A percentile compares a stretch with the other conserved stretches of the same genome.
Evolutionary conservation across 73 alveolate genomes (phyloP).

Genomic region (Blepharisma japonicum): DNA sequence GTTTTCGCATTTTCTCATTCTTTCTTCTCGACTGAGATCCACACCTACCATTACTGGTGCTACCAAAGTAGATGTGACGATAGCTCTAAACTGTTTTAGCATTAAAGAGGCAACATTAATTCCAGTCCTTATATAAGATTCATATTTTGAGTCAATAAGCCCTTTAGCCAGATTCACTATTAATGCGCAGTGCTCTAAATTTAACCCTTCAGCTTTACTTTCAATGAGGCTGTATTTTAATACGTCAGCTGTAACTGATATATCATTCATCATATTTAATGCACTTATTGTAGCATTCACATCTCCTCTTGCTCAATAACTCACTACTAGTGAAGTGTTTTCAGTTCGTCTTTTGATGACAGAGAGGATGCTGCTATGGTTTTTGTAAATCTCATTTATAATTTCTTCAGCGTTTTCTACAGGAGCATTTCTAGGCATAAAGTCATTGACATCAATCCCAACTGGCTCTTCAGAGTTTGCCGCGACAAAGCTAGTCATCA

Average conservation of each 20-base stretch:
- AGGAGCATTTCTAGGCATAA: neutral
- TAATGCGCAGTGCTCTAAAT: constrained; percentile 41
- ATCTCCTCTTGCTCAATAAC: constrained; percentile 50
- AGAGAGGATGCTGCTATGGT: neutral
- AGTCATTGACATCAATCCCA: neutral
- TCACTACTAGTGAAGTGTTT: constrained; percentile 34
- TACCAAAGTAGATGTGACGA: constrained; percentile 30
- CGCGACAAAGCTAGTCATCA: neutral
- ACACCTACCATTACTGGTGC: constrained; percentile 51
- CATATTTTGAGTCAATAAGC: constrained; percentile 54
- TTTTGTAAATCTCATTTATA: neutral
- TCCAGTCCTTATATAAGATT: constrained; percentile 61
- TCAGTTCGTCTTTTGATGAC: constrained; percentile 35
- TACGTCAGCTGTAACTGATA: constrained; percentile 51
- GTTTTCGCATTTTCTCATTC: constrained; percentile 48
- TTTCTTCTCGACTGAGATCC: constrained; percentile 62
- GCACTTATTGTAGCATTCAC: constrained; percentile 49
- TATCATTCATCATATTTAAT: constrained; percentile 61
- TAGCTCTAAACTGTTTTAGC: constrained; percentile 36
- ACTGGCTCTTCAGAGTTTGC: constrained; percentile 2
- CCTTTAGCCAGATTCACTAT: constrained; percentile 37
- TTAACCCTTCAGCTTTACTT: constrained; percentile 40
- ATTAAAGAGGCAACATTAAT: constrained; percentile 37
- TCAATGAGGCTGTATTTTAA: constrained; percentile 50
- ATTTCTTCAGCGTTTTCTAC: neutral